Conservation (phyloP, 2,329 filamentous ascomycete species). For the Penicillium sp. region DNA sequence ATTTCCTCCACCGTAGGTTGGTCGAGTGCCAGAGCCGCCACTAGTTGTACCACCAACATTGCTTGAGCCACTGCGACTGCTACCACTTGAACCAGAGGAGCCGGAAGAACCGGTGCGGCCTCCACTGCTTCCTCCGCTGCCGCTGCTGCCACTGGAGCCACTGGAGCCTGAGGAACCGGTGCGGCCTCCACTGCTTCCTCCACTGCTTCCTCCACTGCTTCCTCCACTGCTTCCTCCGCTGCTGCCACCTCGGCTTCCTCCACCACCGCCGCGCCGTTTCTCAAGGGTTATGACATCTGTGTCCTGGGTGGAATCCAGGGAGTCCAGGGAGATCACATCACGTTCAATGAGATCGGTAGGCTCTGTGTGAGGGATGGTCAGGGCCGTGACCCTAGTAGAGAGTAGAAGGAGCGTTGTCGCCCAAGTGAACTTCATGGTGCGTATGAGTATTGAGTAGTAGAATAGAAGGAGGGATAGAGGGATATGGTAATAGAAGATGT, state of each 20-base stretch:
- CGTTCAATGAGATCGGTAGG: conserved; percentile 22
- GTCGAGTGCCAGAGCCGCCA: conserved; percentile 26
- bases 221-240: conserved; percentile 36
- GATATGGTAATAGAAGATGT: not conserved
- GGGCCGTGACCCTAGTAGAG: conserved; percentile 28
- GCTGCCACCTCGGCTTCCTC: conserved; percentile 37
- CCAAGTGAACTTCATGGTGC: conserved; percentile 35
- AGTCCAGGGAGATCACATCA: conserved; percentile 7
- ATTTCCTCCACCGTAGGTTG: conserved; percentile 49
- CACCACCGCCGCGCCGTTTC: conserved; percentile 52
- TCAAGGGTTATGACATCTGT: conserved; percentile 33
- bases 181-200: conserved; percentile 27
- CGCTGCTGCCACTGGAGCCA: conserved; percentile 5
- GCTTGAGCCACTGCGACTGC: conserved; percentile 22
- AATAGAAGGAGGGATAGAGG: not conserved
- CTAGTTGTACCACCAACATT: conserved; percentile 33
- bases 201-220: conserved; percentile 24
- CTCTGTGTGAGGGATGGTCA: conserved; percentile 23
- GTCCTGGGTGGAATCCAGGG: conserved; percentile 3
- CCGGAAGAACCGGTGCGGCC: conserved; percentile 22
- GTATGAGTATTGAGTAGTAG: not conserved
- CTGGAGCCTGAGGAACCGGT: conserved; percentile 7
- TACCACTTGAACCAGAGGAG: conserved; percentile 11
- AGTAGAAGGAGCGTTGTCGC: conserved; percentile 30
- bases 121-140: not conserved